Percentiles rank a stretch among this genome's conserved stretches.
Evolutionary conservation across 305 asterid genomes (phyloP).

Genomic region (Solanum hybrid): DNA sequence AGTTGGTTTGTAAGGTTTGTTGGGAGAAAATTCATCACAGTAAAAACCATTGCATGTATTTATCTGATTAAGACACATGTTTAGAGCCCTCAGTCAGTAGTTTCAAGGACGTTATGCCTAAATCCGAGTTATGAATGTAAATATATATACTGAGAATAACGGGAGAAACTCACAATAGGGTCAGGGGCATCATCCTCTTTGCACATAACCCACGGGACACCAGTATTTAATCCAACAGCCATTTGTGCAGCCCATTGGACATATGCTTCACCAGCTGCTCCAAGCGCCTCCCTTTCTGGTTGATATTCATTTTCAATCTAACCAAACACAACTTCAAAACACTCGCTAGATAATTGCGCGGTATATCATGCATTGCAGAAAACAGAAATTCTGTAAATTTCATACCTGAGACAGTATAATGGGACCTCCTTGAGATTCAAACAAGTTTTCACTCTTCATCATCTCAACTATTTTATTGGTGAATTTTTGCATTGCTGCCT

Average conservation of each 20-base stretch:
- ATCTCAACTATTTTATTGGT: constrained; percentile 49
- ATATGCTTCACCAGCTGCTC: constrained; percentile 44
- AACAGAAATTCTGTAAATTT: neutral
- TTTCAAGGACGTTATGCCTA: neutral
- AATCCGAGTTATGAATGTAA: neutral
- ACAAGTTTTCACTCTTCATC: constrained; percentile 51
- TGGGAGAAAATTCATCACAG: constrained; percentile 52
- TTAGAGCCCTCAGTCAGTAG: neutral
- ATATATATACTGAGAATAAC: neutral
- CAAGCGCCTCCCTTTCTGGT: constrained; percentile 30
- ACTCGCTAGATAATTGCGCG: neutral
- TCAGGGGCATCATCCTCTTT: constrained; percentile 67
- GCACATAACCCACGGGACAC: constrained; percentile 76
- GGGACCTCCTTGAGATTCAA: constrained; percentile 62
- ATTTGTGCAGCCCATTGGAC: constrained; percentile 55
- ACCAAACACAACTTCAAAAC: neutral
- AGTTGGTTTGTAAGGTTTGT: constrained; percentile 54
- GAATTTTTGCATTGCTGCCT: constrained; percentile 56
- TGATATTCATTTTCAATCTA: constrained; percentile 69
- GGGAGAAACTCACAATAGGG: constrained; percentile 35
- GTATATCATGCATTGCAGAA: neutral
- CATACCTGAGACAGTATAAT: constrained; percentile 59
- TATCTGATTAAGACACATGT: constrained; percentile 26
- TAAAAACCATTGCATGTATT: constrained; percentile 62
- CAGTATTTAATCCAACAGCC: constrained; percentile 54